Base-by-base conservation (phyloP, 495 filamentous ascomycete genomes). In the Podospora pseudopauciseta region DNA sequence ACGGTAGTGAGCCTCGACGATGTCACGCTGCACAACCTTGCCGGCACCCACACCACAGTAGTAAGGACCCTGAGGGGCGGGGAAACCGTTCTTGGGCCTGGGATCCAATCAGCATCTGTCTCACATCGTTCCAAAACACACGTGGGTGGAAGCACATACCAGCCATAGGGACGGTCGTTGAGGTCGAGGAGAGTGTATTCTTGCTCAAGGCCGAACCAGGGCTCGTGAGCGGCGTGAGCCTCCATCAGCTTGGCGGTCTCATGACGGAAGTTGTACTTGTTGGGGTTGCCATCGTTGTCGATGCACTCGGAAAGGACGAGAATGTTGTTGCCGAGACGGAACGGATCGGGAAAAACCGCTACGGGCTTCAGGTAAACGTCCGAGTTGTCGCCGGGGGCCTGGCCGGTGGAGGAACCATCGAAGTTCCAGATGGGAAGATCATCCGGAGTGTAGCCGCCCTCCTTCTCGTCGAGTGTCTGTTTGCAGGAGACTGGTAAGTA, bases 361-460 rank as follows among this genome's bases (percentile, higher is more conserved):
- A 92, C 88, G 65, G 95, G 95, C 77, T 74, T 71, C 70, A 99
- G 91, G 87, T 97, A 97, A 86, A 98, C 91, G 83, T 99, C 95
- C 68, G 94, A 97, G 87, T 99, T 93, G 80, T 95, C 92, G 78
- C 95, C 94, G 49, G 93, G 92, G 65, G 95, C 95, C 82, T 99
- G 95, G 74, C 85, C 91, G 72, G 92, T 96, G 19, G 93, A 97
- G 61, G 93, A 97, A 79, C 95, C 95, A 77, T 99, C 95, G 77
- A 99, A 99, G 86, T 98, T 99, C 95, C 95, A 99, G 79, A 96
- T 91, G 67, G 94, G 92, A 68, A 99, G 93, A 68, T 97, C 92
- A 65, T 93, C 90, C 68, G 92, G 78, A 66, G 79, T 81, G 77
- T 81, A 80, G 39, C 39, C 39, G 39, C 39, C 39, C 57, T 76